Conservation (phyloP, 140 eudicot genomes). For the Stevia rebaudiana region DNA sequence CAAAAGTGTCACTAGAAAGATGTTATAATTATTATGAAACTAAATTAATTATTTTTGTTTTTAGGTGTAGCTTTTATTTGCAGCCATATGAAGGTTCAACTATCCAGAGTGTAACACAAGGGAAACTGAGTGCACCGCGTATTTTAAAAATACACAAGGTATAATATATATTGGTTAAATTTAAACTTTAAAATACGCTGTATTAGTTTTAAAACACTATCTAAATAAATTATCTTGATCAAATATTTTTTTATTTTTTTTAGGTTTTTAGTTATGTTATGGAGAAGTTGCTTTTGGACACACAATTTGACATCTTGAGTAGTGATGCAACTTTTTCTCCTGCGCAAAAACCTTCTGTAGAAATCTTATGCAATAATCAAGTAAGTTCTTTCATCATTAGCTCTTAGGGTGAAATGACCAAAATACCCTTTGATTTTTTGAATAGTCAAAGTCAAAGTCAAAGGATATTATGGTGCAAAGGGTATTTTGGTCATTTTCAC, state of each 20-base stretch:
- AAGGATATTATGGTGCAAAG: no score
- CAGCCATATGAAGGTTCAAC: constrained; percentile 92
- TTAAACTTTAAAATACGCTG: neutral
- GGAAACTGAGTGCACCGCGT: constrained; percentile 94
- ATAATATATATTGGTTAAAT: neutral
- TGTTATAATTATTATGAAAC: no score
- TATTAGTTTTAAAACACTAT: neutral
- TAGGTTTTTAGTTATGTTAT: constrained; percentile 93
- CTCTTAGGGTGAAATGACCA: no score
- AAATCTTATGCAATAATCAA: constrained; percentile 96
- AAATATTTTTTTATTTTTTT: constrained; percentile 17
- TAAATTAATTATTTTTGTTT: neutral
- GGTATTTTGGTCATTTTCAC: no score
- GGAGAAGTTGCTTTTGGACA: constrained; percentile 93
- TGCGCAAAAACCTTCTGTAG: constrained; percentile 74
- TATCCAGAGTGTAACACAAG: constrained; percentile 72
- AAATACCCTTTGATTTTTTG: no score
- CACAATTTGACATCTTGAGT: constrained; percentile 56
- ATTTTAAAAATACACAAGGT: constrained; percentile 89
- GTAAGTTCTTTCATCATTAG: constrained; percentile 35
- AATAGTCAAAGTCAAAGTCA: no score
- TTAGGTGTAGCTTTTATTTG: constrained; percentile 86
- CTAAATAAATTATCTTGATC: constrained; percentile 1
- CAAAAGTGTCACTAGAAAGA: no score
- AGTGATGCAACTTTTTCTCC: constrained; percentile 58